phyloP scores from a whole-genome alignment of 495 filamentous ascomycete genomes.

The Neurospora sp. region DNA sequence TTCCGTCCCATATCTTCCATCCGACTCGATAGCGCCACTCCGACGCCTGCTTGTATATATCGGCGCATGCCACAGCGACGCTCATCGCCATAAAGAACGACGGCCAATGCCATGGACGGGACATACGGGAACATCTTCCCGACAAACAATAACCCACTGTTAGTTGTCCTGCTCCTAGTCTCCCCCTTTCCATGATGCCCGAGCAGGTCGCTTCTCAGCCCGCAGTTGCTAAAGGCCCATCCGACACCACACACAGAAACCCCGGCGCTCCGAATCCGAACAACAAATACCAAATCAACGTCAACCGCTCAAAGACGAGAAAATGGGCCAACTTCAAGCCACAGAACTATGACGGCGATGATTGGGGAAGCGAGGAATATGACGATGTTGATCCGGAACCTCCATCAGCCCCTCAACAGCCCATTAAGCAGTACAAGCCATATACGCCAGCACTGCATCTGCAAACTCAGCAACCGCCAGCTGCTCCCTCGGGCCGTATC shows the following conservation, averaged over 20 bases:
- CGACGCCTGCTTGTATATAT: neutral
- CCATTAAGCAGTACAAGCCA: constrained; percentile 15
- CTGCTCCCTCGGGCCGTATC: neutral
- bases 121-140: constrained; percentile 25
- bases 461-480: constrained; percentile 9
- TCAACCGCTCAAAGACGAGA: constrained; percentile 83
- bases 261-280: constrained; percentile 16
- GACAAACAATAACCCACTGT: constrained; percentile 4
- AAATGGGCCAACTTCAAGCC: constrained; percentile 91
- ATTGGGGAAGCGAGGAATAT: constrained; percentile 83
- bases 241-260: constrained; percentile 15
- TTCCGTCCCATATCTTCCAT: neutral
- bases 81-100: neutral
- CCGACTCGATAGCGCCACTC: neutral
- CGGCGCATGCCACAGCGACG: neutral
- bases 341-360: constrained; percentile 82
- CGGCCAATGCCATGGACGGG: constrained; percentile 18
- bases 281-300: constrained; percentile 54
- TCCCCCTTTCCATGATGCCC: neutral
- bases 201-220: neutral
- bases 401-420: constrained; percentile 29
- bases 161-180: constrained; percentile 1
- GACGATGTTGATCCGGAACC: constrained; percentile 46
- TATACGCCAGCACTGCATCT: constrained; percentile 11
- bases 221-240: neutral